phyloP scores from a whole-genome alignment of 208 protist genomes.

The Trypanosoma cruzi region DNA sequence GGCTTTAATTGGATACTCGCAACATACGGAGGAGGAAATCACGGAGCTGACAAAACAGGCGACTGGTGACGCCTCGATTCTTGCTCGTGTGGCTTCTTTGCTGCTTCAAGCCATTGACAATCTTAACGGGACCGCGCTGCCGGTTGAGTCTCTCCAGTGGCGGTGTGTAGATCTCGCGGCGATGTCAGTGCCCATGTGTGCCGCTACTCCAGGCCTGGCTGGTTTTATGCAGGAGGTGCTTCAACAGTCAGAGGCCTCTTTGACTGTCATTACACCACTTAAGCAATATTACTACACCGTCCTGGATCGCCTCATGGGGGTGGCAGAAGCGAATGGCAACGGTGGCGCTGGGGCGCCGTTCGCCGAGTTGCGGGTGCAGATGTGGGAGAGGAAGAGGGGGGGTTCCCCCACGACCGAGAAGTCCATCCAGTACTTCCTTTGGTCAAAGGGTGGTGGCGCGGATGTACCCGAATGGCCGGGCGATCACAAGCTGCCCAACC shows the following conservation, averaged over 20 bases:
- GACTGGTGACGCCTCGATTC: conserved; percentile 11
- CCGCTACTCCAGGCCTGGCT: conserved; percentile 20
- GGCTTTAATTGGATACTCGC: conserved; percentile 31
- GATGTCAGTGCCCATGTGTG: conserved; percentile 14
- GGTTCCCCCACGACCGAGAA: neutral
- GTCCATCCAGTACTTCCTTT: conserved; percentile 16
- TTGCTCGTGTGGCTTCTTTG: conserved; percentile 20
- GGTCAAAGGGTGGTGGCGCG: conserved; percentile 17
- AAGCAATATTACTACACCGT: conserved; percentile 52
- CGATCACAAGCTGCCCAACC: conserved; percentile 26
- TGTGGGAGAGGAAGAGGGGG: neutral
- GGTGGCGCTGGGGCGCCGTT: neutral
- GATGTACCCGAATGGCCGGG: conserved; percentile 30
- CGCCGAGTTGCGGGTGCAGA: neutral
- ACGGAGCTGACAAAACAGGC: conserved; percentile 3
- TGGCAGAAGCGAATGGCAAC: neutral
- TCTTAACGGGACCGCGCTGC: conserved; percentile 37
- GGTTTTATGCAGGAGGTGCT: conserved; percentile 50
- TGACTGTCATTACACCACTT: conserved; percentile 31
- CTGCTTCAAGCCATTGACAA: conserved; percentile 36
- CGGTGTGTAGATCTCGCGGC: conserved; percentile 36
- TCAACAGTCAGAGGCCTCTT: conserved; percentile 39
- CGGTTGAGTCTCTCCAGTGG: conserved; percentile 53
- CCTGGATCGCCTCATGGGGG: conserved; percentile 31
- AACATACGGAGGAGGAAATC: conserved; percentile 22